These are phyloP conservation scores for Suillus cothurnatus DNA, from an alignment of 768 basidiomycete genomes.

Conservation along the genomic window DNA sequence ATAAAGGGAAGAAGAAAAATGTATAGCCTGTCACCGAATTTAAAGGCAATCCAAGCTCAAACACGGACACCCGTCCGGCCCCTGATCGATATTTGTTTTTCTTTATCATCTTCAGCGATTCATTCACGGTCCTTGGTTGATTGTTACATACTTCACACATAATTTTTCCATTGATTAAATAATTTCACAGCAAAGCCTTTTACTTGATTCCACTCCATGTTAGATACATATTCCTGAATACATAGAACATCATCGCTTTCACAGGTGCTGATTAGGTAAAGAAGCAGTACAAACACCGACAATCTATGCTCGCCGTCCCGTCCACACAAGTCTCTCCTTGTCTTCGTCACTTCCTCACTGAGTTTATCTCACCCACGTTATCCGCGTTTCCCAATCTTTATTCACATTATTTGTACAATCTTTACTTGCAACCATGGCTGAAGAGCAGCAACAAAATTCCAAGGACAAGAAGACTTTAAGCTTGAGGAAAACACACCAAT, in stretches of 20 bases:
- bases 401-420: conserved; percentile 3
- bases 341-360: neutral
- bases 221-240: neutral
- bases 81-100: neutral
- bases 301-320: conserved; percentile 4
- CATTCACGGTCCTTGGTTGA: neutral
- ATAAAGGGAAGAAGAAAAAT: conserved; percentile 28
- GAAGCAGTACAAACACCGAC: conserved; percentile 11
- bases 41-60: neutral
- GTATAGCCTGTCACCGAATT: neutral
- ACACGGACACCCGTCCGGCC: neutral
- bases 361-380: conserved; percentile 3
- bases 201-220: too few relatives aligned
- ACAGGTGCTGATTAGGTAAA: conserved; percentile 7
- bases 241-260: neutral
- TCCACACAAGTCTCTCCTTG: conserved; percentile 4
- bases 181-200: neutral
- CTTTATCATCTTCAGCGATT: neutral
- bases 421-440: conserved; percentile 49
- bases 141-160: conserved; percentile 3
- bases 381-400: neutral
- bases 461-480: conserved; percentile 50
- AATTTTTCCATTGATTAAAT: neutral
- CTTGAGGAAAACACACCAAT: conserved; percentile 63
- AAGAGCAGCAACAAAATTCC: conserved; percentile 43